Conservation (phyloP, 345 rosid genomes). For the Brassica carinata region DNA sequence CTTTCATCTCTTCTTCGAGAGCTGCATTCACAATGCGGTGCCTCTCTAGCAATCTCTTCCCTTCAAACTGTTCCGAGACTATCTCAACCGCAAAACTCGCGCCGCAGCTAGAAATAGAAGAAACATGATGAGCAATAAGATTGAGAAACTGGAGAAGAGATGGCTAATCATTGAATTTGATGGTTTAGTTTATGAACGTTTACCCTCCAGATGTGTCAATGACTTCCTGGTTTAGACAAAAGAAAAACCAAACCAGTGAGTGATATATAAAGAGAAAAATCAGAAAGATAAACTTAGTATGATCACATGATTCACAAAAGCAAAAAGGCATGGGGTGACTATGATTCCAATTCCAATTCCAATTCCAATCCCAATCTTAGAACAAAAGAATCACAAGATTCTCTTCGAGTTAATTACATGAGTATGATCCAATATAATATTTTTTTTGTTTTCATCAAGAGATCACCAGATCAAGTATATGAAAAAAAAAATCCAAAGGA, state of each 20-base stretch:
- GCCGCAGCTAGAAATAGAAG: constrained; percentile 58
- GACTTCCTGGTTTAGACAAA: constrained; percentile 59
- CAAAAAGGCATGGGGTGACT: not conserved
- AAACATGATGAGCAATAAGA: not conserved
- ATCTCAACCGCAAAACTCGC: constrained; percentile 79
- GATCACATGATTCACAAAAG: not conserved
- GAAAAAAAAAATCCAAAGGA: not conserved
- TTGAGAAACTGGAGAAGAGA: not conserved
- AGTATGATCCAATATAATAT: not conserved
- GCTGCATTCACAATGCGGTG: constrained; percentile 79
- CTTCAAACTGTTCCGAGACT: constrained; percentile 73
- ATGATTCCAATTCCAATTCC: too few relatives aligned
- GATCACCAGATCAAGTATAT: not conserved
- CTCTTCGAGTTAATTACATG: not conserved
- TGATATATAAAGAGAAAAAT: not conserved
- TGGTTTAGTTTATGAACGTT: constrained; percentile 31
- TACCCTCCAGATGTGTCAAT: constrained; percentile 90
- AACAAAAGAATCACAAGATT: not conserved
- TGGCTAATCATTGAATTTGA: not conserved
- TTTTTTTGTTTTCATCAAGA: not conserved
- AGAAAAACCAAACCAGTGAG: not conserved
- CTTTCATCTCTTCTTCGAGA: constrained; percentile 78
- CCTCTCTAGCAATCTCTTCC: constrained; percentile 86
- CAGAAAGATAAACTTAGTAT: not conserved
- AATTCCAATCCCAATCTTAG: not conserved